phyloP scores from a whole-genome alignment of 1,139 yeast species.

The Candida tetrigidarum region DNA sequence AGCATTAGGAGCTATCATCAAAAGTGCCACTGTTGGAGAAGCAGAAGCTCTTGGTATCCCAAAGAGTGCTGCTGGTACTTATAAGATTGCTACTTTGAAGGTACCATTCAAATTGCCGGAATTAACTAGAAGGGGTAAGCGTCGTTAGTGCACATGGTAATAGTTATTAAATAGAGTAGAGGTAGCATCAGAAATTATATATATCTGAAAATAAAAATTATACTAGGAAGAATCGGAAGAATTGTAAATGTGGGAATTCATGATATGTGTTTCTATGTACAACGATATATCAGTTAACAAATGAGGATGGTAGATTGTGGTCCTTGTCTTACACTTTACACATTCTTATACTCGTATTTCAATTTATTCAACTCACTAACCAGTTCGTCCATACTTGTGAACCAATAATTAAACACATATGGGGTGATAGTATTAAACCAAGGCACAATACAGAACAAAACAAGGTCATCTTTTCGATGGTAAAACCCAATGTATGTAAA shows the following conservation, averaged over 20 bases:
- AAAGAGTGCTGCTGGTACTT: constrained; percentile 62
- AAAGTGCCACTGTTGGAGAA: constrained; percentile 76
- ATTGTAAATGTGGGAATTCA: no score
- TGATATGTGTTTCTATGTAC: no score
- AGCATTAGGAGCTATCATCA: constrained; percentile 82
- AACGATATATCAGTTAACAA: no score
- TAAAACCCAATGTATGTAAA: neutral
- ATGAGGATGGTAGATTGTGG: no score
- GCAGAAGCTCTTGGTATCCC: constrained; percentile 86
- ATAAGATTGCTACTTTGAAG: constrained; percentile 80
- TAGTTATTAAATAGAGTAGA: neutral
- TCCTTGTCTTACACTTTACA: no score
- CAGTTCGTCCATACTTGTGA: constrained; percentile 1
- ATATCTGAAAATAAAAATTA: no score
- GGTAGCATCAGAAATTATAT: no score
- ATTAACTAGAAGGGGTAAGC: constrained; percentile 60
- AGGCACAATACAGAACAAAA: neutral
- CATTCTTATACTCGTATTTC: constrained; percentile 6
- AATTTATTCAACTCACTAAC: constrained; percentile 4
- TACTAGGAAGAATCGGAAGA: no score
- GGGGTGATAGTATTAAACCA: constrained; percentile 5
- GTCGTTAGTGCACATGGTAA: constrained; percentile 9
- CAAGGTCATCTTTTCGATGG: neutral
- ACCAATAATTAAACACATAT: constrained; percentile 4
- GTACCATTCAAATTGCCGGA: constrained; percentile 94